Conservation (phyloP, 2,329 filamentous ascomycete species). For the Rhytidhysteron rufulum region DNA sequence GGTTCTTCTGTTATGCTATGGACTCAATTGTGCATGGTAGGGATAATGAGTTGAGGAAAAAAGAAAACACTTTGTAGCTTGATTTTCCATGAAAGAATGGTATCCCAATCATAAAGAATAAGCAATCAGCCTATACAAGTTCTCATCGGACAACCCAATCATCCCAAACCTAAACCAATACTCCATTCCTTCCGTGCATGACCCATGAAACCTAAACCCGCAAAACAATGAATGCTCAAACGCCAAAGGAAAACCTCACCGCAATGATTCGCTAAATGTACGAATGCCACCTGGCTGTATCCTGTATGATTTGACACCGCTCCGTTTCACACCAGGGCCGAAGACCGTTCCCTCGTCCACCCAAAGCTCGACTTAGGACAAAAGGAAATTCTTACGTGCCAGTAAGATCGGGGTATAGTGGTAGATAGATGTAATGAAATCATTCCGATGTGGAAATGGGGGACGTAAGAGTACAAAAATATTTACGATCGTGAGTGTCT, state of each 20-base stretch:
- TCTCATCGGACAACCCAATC: too few species aligned
- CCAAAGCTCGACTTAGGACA: background rate
- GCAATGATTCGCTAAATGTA: background rate
- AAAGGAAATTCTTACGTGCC: conserved; percentile 1
- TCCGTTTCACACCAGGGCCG: too few species aligned
- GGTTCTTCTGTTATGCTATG: too few species aligned
- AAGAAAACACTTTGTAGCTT: too few species aligned
- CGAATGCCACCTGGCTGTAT: background rate
- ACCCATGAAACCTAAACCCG: background rate
- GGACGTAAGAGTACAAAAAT: background rate
- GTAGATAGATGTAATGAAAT: background rate
- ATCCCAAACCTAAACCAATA: too few species aligned
- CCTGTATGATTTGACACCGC: too few species aligned
- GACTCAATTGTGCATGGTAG: too few species aligned
- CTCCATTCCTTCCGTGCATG: too few species aligned
- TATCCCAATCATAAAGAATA: background rate
- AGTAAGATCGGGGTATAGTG: background rate
- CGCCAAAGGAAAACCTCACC: background rate
- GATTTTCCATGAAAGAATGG: too few species aligned
- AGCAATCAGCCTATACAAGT: background rate
- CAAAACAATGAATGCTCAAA: background rate
- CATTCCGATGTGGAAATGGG: background rate
- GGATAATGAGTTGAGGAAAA: too few species aligned
- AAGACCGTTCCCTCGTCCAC: background rate
- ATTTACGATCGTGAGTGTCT: conserved; percentile 5